Base-by-base conservation (phyloP, 306 rosid genomes). In the Vigna nakashimae region DNA sequence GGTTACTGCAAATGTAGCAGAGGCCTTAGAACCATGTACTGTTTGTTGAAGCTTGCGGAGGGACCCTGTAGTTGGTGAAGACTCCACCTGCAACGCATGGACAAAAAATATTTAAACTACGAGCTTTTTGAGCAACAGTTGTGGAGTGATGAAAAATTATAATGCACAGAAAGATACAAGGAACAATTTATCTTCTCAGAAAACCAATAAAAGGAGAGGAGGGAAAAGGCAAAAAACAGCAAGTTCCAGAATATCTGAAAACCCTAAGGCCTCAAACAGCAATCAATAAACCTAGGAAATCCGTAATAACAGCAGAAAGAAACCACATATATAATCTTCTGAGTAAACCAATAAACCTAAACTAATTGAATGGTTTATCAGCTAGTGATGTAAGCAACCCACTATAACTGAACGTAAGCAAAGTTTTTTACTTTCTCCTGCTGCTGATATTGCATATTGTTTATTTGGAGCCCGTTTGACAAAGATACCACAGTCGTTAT, bases 41-140 rank as follows among this genome's bases (percentile, higher is more conserved):
- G 86, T 80, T 78, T 83, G 93, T 78, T 76, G 90, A 82, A 89
- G 84, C 86, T 88, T 90, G 34, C 80, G 55, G 73, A 95, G 65
- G 74, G 98, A 87, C 50, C 99, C 99, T 14, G 99, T 95, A 76
- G 99, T 95, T 5, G 99, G 99, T 18, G 99, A 95, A 79, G 99
- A 94, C 76, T 92, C 98, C 68, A 90, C 97, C 99, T 95, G 91
- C 88, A 89, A 77, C 65, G 52, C 70, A 46, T 58, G 67, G 67
- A 45, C 50, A 77, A 67, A 75, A 26, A 48, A 62, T 14, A 72
- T 45, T 40, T 64, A 79, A 74, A 73, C 65, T 75, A 66, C 65
- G 80, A 62, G 45, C 63, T 67, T 48, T 60, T 63, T 53, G 26
- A 28, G 62, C 56, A 82, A 88, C 50, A 74, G 59, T 58, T 59